These are phyloP conservation scores for Populus trichocarpa DNA, from an alignment of 441 rosid species.

Conservation along the genomic window DNA sequence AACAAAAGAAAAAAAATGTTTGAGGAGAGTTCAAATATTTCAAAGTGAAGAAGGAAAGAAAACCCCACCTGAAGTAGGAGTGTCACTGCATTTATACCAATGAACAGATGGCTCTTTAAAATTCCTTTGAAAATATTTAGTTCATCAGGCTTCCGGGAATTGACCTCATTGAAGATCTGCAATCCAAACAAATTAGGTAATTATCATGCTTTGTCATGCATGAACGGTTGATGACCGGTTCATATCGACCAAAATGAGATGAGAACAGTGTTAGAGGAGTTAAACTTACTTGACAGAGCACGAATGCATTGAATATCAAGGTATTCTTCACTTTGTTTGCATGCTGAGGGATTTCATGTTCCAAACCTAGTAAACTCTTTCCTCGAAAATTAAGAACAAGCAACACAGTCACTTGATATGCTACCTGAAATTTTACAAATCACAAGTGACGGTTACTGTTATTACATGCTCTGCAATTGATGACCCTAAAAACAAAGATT, in stretches of 20 bases:
- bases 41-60: neutral
- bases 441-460: neutral
- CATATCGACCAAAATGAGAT: neutral
- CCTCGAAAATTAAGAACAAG: slow-evolving; percentile 78
- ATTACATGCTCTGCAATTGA: neutral
- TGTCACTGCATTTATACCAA: slow-evolving; percentile 68
- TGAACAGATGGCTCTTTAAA: slow-evolving; percentile 67
- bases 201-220: neutral
- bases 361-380: slow-evolving; percentile 49
- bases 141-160: slow-evolving; percentile 93
- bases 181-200: slow-evolving; percentile 12
- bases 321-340: slow-evolving; percentile 78
- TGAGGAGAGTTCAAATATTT: neutral
- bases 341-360: slow-evolving; percentile 27
- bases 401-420: slow-evolving; percentile 75
- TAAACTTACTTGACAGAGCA: slow-evolving; percentile 76
- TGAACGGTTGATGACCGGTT: too few relatives aligned
- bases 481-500: neutral
- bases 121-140: slow-evolving; percentile 67
- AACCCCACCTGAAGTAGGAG: slow-evolving; percentile 68
- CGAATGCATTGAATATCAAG: slow-evolving; percentile 89
- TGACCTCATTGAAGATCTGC: slow-evolving; percentile 91
- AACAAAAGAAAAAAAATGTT: neutral
- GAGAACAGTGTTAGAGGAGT: too few relatives aligned
- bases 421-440: slow-evolving; percentile 54